Evolutionary conservation across 2,329 filamentous ascomycete species (phyloP), one percentile per base, ranked within the genome.

Genomic region (Talaromyces sp.): DNA sequence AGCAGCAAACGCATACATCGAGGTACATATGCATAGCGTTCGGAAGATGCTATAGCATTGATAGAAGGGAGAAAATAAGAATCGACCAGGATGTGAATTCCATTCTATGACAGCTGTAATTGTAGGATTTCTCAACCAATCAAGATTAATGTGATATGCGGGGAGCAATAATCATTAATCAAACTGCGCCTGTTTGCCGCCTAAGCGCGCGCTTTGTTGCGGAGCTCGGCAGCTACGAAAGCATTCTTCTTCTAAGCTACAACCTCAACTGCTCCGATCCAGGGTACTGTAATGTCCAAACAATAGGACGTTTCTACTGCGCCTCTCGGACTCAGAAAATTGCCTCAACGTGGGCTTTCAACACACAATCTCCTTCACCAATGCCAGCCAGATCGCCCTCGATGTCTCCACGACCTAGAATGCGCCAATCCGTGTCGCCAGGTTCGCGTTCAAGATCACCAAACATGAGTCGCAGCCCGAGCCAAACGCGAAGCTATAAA

Each of bases 361-460:
- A 59, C 36, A 29, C 5, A 27, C 34, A 45, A 15, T n/a, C 8
- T 51, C 10, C 31, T 25, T 17, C 45, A 53, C 27, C 36, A 10
- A 59, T 66, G 64, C 34, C 59, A 67, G 61, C 63, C 25, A 65
- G 70, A 65, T 70, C 71, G 5, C 69, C 68, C 17, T 67, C 66
- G 13, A 64, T 58, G 61, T 68, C 70, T 15, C 61, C 68, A 53
- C 56, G 56, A 64, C 70, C 63, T 34, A 73, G 74, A 38, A 70
- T 70, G 49, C 74, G 69, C 43, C 76, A 73, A 54, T 79, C 78
- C 22, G 71, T 73, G 51, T 77, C 78, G 38, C 74, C 76, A 59
- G 76, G 73, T 38, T 73, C 72, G 61, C 68, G 68, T 31, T 74
- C 75, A 45, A 72, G 69, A 62, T 72, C 73, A 34, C 70, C 71